Base-by-base conservation (phyloP, 2,329 filamentous ascomycete genomes). In the Emericellopsis atlantica region DNA sequence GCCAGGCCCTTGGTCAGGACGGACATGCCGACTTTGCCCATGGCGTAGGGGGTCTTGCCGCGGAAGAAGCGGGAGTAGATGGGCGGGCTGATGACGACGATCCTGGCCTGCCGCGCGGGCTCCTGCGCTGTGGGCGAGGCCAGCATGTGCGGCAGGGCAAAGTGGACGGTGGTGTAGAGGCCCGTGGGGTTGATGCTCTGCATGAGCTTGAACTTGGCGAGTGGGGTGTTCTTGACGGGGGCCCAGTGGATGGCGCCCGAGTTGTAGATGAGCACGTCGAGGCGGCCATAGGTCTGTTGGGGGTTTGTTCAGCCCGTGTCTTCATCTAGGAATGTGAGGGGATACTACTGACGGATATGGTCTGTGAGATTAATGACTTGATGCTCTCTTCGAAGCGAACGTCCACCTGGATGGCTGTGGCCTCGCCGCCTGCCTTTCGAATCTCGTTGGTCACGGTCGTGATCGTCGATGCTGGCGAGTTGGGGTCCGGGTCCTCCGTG, bases 211-310 rank as follows among this genome's bases (percentile, higher is more conserved):
- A 86, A 90, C n/a, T 84, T 72, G 58, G 81, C 83, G 47, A 82
- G 64, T 0, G 83, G 80, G 0, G 84, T 90, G 37, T 79, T 73
- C 40, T 79, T 72, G 0, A 93, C 76, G 2, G 81, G 72, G 0
- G 81, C 74, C 84, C 85, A 90, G 80, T 81, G 92, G 48, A 93
- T 88, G 3, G 86, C 86, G 33, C 86, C 86, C 0, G 81, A 79
- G 56, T 92, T 93, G 66, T 93, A 93, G 38, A 92, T 59, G 3
- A 93, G 61, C 1, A 82, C 80, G 54, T 92, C 84, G 4, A 93
- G 64, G 18, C 72, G 72, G 35, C 70, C 69, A 50, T 82, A 81
- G 5, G 58, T 65, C 51, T n/a, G n/a, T 75, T 47, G 10, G 6
- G 7, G 15, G 9, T 18, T 26, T 32, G 34, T 40, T 16, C 18